Base-by-base conservation (phyloP, 2,329 filamentous ascomycete genomes). In the Exophiala mesophila region DNA sequence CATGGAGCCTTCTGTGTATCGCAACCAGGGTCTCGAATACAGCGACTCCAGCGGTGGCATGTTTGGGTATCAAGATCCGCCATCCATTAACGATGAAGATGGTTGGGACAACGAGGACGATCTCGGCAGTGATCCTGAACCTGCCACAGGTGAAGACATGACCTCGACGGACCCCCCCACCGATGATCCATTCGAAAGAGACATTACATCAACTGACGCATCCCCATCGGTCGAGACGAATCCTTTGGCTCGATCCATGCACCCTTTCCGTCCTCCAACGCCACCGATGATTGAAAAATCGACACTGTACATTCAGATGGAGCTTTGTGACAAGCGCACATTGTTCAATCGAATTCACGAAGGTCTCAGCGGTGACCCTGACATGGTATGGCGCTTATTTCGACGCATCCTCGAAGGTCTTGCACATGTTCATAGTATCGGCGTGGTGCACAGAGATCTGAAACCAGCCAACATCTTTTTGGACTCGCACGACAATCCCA, bases 401-500 rank as follows among this genome's bases (percentile, higher is more conserved):
- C 80, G 90, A 21, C 90, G 97, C 57, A 82, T 97, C 8, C 69
- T 97, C 3, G 89, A 97, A 63, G 92, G 90, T 0, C 67, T 98
- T 29, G 82, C 80, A 10, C 88, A 97, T 60, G 92, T 98, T 31
- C 92, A 98, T 62, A 78, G 82, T 8, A 76, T 90, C 45, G 88
- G 86, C 36, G 94, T 98, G 52, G 92, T 97, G 10, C 92, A 98
- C 62, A 83, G 92, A 6, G 92, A 98, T 62, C 72, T 98, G 19
- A 98, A 98, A 61, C 92, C 92, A 0, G 92, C 97, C 59, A 98
- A 98, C 53, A 83, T 98, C 20, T 98, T 98, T 66, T 94, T 98
- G 52, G 90, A 97, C 57, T 80, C 84, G 5, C 77, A 83, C 2
- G 87, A 88, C 51, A 92, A 94, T 55, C 88, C 94, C 26, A 92